Conservation (phyloP, 768 basidiomycete species). For the Russula compacta region DNA sequence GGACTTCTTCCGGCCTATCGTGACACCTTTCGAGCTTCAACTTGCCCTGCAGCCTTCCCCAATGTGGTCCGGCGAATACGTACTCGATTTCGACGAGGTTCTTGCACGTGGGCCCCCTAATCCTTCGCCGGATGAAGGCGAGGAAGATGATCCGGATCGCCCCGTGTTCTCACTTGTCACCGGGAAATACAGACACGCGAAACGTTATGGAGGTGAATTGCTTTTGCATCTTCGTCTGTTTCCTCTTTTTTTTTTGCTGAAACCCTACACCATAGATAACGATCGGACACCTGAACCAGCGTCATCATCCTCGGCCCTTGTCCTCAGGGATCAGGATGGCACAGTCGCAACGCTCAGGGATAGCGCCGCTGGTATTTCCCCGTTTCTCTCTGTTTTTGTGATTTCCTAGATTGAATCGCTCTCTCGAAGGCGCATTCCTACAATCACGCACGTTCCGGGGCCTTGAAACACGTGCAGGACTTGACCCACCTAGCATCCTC, state of each 20-base stretch:
- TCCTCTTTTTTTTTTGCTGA: not conserved
- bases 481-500: slow-evolving; percentile 70
- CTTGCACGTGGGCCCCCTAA: not conserved
- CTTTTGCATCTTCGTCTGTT: not conserved
- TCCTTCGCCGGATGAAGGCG: slow-evolving; percentile 25
- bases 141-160: slow-evolving; percentile 50
- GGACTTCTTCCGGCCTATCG: slow-evolving; percentile 86
- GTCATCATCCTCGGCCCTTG: slow-evolving; percentile 34
- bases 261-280: slow-evolving; percentile 21
- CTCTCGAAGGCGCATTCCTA: slow-evolving; percentile 52
- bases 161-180: slow-evolving; percentile 83
- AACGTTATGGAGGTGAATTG: not conserved
- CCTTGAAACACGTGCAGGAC: slow-evolving; percentile 64
- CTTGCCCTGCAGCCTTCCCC: slow-evolving; percentile 64
- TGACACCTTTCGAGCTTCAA: slow-evolving; percentile 89
- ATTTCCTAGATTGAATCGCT: slow-evolving; percentile 3
- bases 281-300: slow-evolving; percentile 13
- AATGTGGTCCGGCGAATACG: slow-evolving; percentile 69
- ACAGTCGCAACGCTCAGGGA: slow-evolving; percentile 46
- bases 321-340: slow-evolving; percentile 52
- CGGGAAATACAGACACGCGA: slow-evolving; percentile 60
- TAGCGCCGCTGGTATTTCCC: slow-evolving; percentile 63
- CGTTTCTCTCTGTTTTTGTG: not conserved
- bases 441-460: slow-evolving; percentile 70
- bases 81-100: slow-evolving; percentile 59